These are phyloP conservation scores for Moesziomyces aphidis DNA, from an alignment of 1,284 basidiomycete genomes.

Conservation along the genomic window DNA sequence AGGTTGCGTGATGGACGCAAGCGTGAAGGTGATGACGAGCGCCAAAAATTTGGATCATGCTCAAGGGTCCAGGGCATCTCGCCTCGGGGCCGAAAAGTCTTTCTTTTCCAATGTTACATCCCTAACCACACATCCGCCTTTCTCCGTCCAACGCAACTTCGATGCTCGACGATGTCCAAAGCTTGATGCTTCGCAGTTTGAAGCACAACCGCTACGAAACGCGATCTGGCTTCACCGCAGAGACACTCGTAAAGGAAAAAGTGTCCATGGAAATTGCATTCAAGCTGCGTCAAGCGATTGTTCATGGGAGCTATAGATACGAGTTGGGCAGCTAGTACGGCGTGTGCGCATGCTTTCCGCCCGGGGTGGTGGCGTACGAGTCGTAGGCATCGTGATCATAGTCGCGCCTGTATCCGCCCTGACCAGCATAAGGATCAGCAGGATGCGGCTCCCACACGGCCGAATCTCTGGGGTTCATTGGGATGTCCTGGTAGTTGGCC, in stretches of 20 bases:
- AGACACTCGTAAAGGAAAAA: not conserved
- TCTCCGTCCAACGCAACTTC: not conserved
- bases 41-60: slow-evolving; percentile 10
- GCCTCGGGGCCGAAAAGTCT: not conserved
- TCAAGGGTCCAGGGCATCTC: not conserved
- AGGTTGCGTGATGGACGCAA: slow-evolving; percentile 6
- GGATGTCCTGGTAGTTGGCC: slow-evolving; percentile 45
- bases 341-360: slow-evolving; percentile 22
- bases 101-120: not conserved
- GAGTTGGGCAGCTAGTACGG: slow-evolving; percentile 6
- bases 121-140: too few relatives aligned
- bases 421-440: slow-evolving; percentile 22
- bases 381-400: slow-evolving; percentile 19
- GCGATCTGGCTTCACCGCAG: not conserved
- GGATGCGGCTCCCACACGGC: slow-evolving; percentile 51
- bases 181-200: not conserved
- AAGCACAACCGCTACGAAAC: too few relatives aligned
- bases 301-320: not conserved
- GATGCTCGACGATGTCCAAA: not conserved
- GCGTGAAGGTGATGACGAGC: slow-evolving; percentile 3
- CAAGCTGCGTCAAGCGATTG: not conserved
- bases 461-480: slow-evolving; percentile 54
- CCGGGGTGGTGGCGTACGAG: slow-evolving; percentile 30
- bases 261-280: not conserved
- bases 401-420: slow-evolving; percentile 5